Evolutionary conservation across 257 asterid genomes (phyloP).

Genomic region (Plectranthus barbatus): DNA sequence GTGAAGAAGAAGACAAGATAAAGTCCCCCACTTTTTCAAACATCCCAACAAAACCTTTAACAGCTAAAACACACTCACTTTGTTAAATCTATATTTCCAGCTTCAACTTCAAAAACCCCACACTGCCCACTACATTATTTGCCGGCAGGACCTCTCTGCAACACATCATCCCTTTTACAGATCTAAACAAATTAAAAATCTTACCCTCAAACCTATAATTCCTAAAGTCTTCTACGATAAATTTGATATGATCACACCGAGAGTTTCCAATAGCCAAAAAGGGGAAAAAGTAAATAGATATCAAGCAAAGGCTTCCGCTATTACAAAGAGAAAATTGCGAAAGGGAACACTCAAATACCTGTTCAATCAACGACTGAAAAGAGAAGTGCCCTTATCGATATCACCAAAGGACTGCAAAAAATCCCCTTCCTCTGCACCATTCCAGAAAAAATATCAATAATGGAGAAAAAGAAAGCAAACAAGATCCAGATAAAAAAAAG

Average conservation of each 20-base stretch:
- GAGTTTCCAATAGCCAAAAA: background rate
- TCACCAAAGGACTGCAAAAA: conserved; percentile 19
- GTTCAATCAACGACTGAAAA: conserved; percentile 19
- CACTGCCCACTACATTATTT: conserved; percentile 32
- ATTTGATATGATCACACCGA: background rate
- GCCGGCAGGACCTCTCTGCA: conserved; percentile 30
- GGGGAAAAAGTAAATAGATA: background rate
- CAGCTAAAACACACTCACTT: conserved; percentile 19
- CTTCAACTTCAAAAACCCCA: conserved; percentile 42
- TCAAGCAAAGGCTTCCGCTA: background rate
- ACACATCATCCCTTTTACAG: conserved; percentile 19
- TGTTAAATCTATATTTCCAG: conserved; percentile 10
- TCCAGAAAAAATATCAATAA: conserved; percentile 10
- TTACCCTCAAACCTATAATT: background rate
- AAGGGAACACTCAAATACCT: conserved; percentile 10
- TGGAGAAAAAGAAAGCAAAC: background rate
- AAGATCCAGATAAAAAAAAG: background rate
- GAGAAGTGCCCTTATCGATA: background rate
- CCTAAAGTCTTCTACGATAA: background rate
- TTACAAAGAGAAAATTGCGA: background rate
- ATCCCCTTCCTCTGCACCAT: conserved; percentile 14
- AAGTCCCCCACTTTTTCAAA: conserved; percentile 34
- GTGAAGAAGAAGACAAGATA: conserved; percentile 58
- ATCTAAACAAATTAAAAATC: conserved; percentile 26
- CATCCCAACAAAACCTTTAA: conserved; percentile 30